Base-by-base conservation (phyloP, 768 basidiomycete genomes). In the Strobilomyces confusus region DNA sequence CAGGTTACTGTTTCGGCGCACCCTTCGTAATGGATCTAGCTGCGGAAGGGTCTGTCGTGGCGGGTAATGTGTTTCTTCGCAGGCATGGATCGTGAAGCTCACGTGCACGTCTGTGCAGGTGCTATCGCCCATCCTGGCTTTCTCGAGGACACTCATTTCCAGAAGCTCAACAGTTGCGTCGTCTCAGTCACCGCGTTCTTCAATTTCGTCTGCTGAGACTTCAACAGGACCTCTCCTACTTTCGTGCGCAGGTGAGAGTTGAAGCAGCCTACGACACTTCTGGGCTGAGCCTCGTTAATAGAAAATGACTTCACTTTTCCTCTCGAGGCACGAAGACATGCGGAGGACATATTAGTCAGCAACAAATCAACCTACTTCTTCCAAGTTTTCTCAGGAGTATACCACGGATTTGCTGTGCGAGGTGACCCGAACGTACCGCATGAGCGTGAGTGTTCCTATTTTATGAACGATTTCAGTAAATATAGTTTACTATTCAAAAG, bases 1-100 rank as follows among this genome's bases (percentile, higher is more conserved):
- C 33, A 82, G 80, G 81, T 5, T 82, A 83, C 49, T 84, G 80
- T 59, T 82, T 81, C 49, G 80, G 80, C 4, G 81, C 71, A 14
- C 75, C 79, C 0, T 80, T 74, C 54, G 74, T 73, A 1, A 65
- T 82, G 49, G 74, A 81, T 33, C 65, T 77, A 4, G 73, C 74
- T 1, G 69, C 75, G 5, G 75, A 69, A 0, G 75, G 76, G 38
- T 70, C 73, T 43, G 65, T 80, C 34, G 66, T 72, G 1, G 78
- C 80, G 36, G 74, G 81, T 81, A 61, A 25, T 65, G 25, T 15
- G 32, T 41, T 40, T 26, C 48, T 9, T 14, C 8, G 12, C 19
- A 12, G 13, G 22, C 40, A 19, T 26, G 23, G 26, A 26, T 12
- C 22, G n/a, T 2, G 22, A 38, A n/a, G 3, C 15, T 32, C 5